Evolutionary conservation across 169 alveolate species (phyloP).

Genomic region (Babesia sp.): DNA sequence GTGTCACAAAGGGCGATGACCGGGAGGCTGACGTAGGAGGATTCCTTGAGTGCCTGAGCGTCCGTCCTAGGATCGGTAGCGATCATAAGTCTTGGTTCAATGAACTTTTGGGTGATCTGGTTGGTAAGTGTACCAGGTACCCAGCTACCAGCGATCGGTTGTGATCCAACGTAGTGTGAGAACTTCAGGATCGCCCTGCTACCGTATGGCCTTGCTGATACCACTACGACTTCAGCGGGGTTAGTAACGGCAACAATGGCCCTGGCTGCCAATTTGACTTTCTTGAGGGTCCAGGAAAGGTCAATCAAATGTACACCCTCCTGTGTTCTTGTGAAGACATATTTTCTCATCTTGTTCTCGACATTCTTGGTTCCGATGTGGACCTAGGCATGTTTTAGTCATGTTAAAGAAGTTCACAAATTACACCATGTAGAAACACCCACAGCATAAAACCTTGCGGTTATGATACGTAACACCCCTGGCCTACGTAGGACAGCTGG

Average conservation of each 20-base stretch:
- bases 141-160: constrained; percentile 97
- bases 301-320: constrained; percentile 96
- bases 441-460: neutral
- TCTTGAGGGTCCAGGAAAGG: constrained; percentile 97
- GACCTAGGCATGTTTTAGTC: constrained; percentile 68
- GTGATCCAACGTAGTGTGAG: constrained; percentile 96
- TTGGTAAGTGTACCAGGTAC: constrained; percentile 99
- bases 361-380: constrained; percentile 97
- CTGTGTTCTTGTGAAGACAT: constrained; percentile 93
- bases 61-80: constrained; percentile 99
- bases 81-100: constrained; percentile 97
- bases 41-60: constrained; percentile 94
- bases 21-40: constrained; percentile 97
- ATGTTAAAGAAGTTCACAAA: neutral
- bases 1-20: constrained; percentile 98
- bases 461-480: too few relatives aligned
- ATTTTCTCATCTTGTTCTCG: constrained; percentile 94
- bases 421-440: neutral
- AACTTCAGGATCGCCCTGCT: constrained; percentile 98
- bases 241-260: constrained; percentile 97
- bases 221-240: constrained; percentile 97
- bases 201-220: constrained; percentile 94
- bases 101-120: constrained; percentile 95
- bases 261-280: constrained; percentile 98
- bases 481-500: too few relatives aligned